A percentile compares a stretch with the other conserved stretches of the same genome.
phyloP scores from a whole-genome alignment of 768 basidiomycete species.

The Boletus tylopilopsis region DNA sequence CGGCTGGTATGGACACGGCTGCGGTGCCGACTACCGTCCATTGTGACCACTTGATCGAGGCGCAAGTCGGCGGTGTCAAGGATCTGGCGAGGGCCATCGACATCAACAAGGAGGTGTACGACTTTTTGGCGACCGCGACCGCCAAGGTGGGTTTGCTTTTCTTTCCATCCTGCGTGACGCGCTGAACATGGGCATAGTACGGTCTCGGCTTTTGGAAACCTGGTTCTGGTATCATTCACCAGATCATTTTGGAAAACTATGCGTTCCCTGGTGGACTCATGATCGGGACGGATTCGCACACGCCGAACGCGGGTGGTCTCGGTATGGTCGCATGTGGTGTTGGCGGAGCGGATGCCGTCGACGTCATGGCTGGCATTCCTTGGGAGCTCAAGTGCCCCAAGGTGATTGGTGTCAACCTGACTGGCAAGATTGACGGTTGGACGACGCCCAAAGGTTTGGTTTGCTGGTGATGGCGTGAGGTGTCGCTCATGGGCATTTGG shows the following conservation, averaged over 20 bases:
- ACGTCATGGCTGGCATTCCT: constrained; percentile 96
- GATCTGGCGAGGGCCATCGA: constrained; percentile 90
- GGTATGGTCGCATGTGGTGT: constrained; percentile 99
- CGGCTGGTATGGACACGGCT: constrained; percentile 95
- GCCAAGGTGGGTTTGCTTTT: constrained; percentile 59
- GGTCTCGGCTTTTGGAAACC: constrained; percentile 99
- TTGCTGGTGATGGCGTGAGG: background rate
- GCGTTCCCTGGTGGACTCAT: constrained; percentile 99
- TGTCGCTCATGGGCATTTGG: constrained; percentile 10
- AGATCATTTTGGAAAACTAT: constrained; percentile 99
- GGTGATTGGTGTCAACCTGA: constrained; percentile 96
- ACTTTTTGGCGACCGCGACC: constrained; percentile 96
- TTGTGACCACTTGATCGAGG: constrained; percentile 99
- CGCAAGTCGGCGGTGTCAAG: constrained; percentile 89
- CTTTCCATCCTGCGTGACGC: background rate
- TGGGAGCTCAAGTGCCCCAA: constrained; percentile 99
- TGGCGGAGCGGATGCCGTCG: constrained; percentile 98
- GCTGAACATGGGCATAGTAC: constrained; percentile 51
- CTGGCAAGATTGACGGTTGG: constrained; percentile 95
- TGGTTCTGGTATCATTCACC: constrained; percentile 98
- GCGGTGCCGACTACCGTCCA: constrained; percentile 98
- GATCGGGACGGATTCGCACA: constrained; percentile 99
- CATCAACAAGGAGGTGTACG: constrained; percentile 98
- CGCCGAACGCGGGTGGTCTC: constrained; percentile 98
- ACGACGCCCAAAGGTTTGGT: constrained; percentile 89